Conservation (phyloP, 768 basidiomycete species). For the Serendipita sp. region DNA sequence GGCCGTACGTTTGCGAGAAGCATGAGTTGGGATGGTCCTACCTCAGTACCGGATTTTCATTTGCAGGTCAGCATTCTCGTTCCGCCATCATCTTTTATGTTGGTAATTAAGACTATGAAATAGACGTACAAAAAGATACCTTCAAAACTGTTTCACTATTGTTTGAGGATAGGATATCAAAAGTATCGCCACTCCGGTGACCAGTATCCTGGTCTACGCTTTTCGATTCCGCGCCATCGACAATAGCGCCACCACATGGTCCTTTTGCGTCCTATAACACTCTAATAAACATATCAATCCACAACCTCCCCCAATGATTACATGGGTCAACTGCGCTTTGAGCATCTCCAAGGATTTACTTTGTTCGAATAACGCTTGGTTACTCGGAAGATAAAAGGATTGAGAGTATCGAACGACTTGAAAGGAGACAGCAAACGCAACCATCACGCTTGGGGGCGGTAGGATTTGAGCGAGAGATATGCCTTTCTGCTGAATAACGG, state of each 20-base stretch:
- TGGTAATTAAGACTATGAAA: too few species aligned
- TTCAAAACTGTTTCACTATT: too few species aligned
- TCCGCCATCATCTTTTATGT: too few species aligned
- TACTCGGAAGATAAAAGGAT: not conserved
- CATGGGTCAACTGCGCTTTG: not conserved
- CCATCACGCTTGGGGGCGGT: not conserved
- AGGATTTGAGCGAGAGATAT: not conserved
- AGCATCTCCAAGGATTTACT: not conserved
- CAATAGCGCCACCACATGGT: not conserved
- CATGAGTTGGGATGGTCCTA: not conserved
- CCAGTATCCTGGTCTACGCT: not conserved
- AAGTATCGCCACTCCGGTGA: too few species aligned
- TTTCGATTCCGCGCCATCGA: not conserved
- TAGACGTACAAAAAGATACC: too few species aligned
- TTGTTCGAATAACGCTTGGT: not conserved
- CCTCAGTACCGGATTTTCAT: not conserved
- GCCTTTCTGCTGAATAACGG: not conserved
- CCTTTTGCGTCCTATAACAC: not conserved
- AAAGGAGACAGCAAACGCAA: not conserved
- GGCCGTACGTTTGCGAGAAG: not conserved
- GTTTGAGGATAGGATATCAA: too few species aligned
- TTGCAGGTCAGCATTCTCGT: not conserved
- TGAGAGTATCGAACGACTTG: not conserved
- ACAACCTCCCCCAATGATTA: not conserved
- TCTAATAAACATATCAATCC: not conserved